Evolutionary conservation across 805 yeast genomes (phyloP), one percentile per base, ranked within the genome.

Genomic region (Soucietia sequanensis): DNA sequence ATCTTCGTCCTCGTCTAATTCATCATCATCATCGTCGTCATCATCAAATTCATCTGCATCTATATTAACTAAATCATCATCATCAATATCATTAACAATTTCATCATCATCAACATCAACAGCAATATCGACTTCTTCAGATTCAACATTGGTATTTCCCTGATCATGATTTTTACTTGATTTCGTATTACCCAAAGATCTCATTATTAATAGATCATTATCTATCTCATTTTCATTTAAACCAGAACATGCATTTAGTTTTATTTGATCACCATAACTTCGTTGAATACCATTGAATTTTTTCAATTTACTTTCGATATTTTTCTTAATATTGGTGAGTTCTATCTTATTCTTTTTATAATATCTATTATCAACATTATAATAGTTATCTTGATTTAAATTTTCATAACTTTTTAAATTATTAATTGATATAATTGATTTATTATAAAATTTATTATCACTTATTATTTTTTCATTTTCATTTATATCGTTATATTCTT

Each of bases 311-410:
- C 13, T 5, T 9, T 42, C 31, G 10, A 54, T 43, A 7, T 29
- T 25, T 23, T 32, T 39, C 31, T 56, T 62, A 25, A 56, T 52
- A 35, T 54, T 52, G 9, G 70, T 56, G 20, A 60, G 37, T 38
- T 65, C 69, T 6, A 62, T 40, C 29, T 49, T 50, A 41, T 64
- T 62, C 31, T 54, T 59, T 23, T 50, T 53, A 29, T 42, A 23
- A 33, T 52, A 54, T n/a, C 31, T 35, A 32, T 57, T 56, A 29
- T 47, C 50, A 20, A 46, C 39, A 16, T 47, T 51, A 33, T 50
- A 48, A 34, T 37, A 44, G 23, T 49, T 39, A 33, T 50, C 56
- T 33, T 53, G 50, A 30, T 48, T 46, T 4, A 54, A 35, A 27
- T 50, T 53, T n/a, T 41, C 42, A 33, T 41, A 39, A n/a, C 34